Base-by-base conservation (phyloP, 768 basidiomycete genomes). In the Rhodosporidiobolus sp. region DNA sequence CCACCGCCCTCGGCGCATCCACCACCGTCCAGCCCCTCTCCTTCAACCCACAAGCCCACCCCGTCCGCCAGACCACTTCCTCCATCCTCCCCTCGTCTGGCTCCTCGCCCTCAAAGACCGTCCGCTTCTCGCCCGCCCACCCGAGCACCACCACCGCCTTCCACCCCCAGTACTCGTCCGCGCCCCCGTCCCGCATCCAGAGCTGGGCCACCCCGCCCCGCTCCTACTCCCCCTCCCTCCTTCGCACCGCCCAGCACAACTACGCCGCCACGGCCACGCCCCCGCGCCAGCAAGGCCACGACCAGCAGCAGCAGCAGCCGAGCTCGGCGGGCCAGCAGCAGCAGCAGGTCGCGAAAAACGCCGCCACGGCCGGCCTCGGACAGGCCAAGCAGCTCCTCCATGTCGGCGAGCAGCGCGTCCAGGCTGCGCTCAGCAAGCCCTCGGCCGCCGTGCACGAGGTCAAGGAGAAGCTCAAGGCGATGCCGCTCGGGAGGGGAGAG, bases 121-220 rank as follows among this genome's bases (percentile, higher is more conserved):
- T 70, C 22, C 60, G 69, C n/a, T 74, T 71, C 69, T 70, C 69
- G 19, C 65, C 73, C 34, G 65, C 73, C 17, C 58, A 63, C 63
- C 22, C 46, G 9, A 50, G 34, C 34, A 38, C 53, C 48, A 28
- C 72, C 22, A 34, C 50, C 16, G 45, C 24, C 7, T 67, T 52
- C 67, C 30, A 45, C 20, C 53, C 20, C 16, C 62, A 43, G 32
- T 65, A 60, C 57, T 74, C 73, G 43, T 61, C 68, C 2, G 73
- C 73, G 9, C 69, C 69, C 0, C 17, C 66, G 35, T 61, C 54
- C 38, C 66, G 69, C 14, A 38, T 67, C 16, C 65, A 64, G 63
- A 45, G 46, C 32, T 67, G 61, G 54, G 65, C 73, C 35, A 65
- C 73, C 8, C 64, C 73, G 2, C 50, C 68, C 5, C 19, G 64